phyloP scores from a whole-genome alignment of 1,284 basidiomycete genomes.

The Malassezia cuniculi region DNA sequence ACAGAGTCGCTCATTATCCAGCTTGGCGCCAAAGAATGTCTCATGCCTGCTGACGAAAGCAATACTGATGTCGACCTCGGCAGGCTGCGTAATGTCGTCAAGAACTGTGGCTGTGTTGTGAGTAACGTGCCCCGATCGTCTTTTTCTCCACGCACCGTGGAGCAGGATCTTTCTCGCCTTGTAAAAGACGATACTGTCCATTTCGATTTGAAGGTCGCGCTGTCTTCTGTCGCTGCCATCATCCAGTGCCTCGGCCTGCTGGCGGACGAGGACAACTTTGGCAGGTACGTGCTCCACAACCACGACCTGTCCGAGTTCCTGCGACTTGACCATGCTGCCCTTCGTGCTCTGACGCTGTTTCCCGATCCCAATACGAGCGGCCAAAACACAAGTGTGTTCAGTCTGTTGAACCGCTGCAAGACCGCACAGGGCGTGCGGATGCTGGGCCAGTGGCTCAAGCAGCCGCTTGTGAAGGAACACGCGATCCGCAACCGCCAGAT shows the following conservation, averaged over 20 bases:
- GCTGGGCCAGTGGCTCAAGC: slow-evolving; percentile 86
- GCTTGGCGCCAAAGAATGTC: slow-evolving; percentile 85
- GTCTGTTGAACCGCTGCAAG: slow-evolving; percentile 85
- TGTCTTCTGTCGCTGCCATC: slow-evolving; percentile 67
- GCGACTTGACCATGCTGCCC: slow-evolving; percentile 84
- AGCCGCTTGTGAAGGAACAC: slow-evolving; percentile 84
- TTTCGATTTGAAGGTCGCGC: slow-evolving; percentile 63
- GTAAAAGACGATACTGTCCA: slow-evolving; percentile 51
- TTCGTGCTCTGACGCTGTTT: slow-evolving; percentile 76
- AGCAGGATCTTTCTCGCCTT: slow-evolving; percentile 71
- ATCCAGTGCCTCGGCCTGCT: slow-evolving; percentile 71
- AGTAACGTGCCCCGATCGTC: slow-evolving; percentile 64
- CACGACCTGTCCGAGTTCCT: slow-evolving; percentile 92
- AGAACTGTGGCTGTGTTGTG: slow-evolving; percentile 77
- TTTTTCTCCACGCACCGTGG: slow-evolving; percentile 71
- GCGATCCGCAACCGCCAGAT: slow-evolving; percentile 54
- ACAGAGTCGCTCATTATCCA: slow-evolving; percentile 93
- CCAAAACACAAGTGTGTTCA: slow-evolving; percentile 57
- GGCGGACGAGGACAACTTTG: slow-evolving; percentile 68
- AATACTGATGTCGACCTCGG: slow-evolving; percentile 58
- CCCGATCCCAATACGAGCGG: slow-evolving; percentile 49
- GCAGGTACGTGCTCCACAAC: slow-evolving; percentile 64
- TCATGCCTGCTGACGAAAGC: slow-evolving; percentile 52
- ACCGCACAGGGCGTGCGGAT: slow-evolving; percentile 87
- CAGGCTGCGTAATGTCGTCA: slow-evolving; percentile 51